These are phyloP conservation scores for Desmodesmus armatus DNA, from an alignment of 139 green algal species.

Conservation along the genomic window DNA sequence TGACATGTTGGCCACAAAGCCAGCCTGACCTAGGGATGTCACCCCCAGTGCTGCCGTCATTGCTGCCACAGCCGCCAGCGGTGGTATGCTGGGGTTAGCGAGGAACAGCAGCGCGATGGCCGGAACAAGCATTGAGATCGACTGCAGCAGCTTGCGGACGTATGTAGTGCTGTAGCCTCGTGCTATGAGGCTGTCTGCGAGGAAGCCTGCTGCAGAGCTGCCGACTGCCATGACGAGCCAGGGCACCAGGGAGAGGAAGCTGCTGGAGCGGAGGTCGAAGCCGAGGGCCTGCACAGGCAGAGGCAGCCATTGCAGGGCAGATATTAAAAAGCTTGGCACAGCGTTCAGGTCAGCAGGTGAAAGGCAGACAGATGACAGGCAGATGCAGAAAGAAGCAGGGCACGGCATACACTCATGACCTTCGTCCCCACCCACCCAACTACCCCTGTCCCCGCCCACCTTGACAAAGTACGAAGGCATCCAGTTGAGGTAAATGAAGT, in stretches of 20 bases:
- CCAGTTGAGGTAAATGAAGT: constrained; percentile 97
- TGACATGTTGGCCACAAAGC: constrained; percentile 91
- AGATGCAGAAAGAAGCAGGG: background rate
- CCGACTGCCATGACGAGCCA: constrained; percentile 89
- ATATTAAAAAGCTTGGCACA: too few relatives aligned
- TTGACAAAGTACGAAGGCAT: constrained; percentile 93
- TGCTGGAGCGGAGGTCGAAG: constrained; percentile 78
- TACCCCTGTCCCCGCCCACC: constrained; percentile 44
- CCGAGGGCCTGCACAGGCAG: constrained; percentile 66
- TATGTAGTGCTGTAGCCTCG: constrained; percentile 52
- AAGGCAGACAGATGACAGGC: background rate
- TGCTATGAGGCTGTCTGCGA: constrained; percentile 80
- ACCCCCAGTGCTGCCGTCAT: constrained; percentile 86
- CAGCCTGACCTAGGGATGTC: constrained; percentile 83
- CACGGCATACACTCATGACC: too few relatives aligned
- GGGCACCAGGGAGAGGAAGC: constrained; percentile 86
- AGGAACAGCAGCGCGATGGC: constrained; percentile 78
- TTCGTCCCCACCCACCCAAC: too few relatives aligned
- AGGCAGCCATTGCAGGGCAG: too few relatives aligned
- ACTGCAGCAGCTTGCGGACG: constrained; percentile 82
- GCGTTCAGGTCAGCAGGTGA: too few relatives aligned
- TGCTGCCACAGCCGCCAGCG: constrained; percentile 55
- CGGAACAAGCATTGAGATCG: constrained; percentile 82
- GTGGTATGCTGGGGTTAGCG: constrained; percentile 43
- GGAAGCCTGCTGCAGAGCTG: constrained; percentile 69